Evolutionary conservation across 495 filamentous ascomycete species (phyloP).

Genomic region (Xylaria telfairii): DNA sequence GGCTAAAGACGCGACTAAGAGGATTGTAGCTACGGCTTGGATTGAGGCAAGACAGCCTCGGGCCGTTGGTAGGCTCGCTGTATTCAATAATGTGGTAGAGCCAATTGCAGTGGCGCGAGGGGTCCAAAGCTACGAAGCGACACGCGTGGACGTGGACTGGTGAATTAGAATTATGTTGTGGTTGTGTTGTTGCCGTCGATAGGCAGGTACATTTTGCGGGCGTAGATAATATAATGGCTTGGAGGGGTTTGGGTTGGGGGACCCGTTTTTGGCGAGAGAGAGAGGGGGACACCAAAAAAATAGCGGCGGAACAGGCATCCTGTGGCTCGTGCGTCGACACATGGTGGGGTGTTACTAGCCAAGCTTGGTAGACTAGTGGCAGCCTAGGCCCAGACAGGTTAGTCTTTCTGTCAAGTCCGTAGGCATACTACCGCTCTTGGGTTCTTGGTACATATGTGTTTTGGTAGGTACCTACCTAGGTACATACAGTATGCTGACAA

Average conservation of each 20-base stretch:
- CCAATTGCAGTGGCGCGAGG: constrained; percentile 28
- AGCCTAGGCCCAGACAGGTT: neutral
- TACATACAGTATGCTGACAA: neutral
- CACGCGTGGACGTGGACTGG: neutral
- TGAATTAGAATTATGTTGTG: constrained; percentile 5
- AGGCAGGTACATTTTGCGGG: neutral
- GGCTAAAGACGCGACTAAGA: constrained; percentile 19
- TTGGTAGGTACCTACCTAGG: neutral
- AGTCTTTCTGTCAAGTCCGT: neutral
- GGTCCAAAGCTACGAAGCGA: neutral
- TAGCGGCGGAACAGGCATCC: neutral
- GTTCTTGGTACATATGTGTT: too few relatives aligned
- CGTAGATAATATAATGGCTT: neutral
- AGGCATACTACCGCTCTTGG: neutral
- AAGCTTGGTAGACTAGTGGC: neutral
- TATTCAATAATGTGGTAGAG: neutral
- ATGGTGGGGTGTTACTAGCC: constrained; percentile 8
- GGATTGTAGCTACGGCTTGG: neutral
- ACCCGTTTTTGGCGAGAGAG: neutral
- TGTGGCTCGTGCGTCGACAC: constrained; percentile 2
- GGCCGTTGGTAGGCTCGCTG: neutral
- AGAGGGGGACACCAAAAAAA: constrained; percentile 16
- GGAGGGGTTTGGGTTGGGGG: constrained; percentile 19
- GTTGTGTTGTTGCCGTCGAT: constrained; percentile 2
- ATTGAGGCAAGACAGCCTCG: neutral